phyloP scores from a whole-genome alignment of 139 green algal genomes.

The Closterium sp. region DNA sequence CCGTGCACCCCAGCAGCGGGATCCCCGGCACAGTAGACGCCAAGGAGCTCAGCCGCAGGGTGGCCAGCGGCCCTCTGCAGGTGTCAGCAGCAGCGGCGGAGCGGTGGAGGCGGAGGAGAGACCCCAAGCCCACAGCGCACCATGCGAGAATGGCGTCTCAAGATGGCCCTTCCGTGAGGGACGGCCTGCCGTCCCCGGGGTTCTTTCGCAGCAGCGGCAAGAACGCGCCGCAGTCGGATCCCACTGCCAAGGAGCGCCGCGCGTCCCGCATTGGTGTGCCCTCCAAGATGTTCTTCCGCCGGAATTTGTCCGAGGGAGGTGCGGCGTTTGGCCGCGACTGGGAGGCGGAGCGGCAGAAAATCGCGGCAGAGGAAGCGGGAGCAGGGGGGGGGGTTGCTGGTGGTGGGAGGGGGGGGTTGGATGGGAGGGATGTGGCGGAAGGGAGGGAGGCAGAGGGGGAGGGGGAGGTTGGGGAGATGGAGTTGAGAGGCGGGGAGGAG shows the following conservation, averaged over 20 bases:
- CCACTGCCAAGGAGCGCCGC: background rate
- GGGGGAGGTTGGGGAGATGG: background rate
- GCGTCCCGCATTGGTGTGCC: background rate
- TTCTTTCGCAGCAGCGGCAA: background rate
- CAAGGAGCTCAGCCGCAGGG: background rate
- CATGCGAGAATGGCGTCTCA: background rate
- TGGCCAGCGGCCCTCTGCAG: background rate
- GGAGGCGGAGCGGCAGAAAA: background rate
- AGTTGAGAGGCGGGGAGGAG: background rate
- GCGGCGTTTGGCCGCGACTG: background rate
- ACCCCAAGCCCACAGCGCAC: background rate
- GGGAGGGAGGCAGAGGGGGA: conserved; percentile 1
- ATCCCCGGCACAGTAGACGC: background rate
- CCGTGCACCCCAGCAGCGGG: background rate
- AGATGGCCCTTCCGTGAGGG: background rate
- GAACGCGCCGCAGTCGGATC: background rate
- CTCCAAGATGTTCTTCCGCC: background rate
- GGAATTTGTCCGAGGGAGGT: background rate
- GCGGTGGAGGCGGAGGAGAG: conserved; percentile 14
- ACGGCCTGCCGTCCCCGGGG: background rate
- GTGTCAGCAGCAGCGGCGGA: background rate
- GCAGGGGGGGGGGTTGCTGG: background rate
- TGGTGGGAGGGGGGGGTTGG: background rate
- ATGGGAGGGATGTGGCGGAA: background rate
- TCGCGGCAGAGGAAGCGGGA: background rate